Evolutionary conservation across 805 yeast species (phyloP).

Genomic region (Ogataea zsoltii): DNA sequence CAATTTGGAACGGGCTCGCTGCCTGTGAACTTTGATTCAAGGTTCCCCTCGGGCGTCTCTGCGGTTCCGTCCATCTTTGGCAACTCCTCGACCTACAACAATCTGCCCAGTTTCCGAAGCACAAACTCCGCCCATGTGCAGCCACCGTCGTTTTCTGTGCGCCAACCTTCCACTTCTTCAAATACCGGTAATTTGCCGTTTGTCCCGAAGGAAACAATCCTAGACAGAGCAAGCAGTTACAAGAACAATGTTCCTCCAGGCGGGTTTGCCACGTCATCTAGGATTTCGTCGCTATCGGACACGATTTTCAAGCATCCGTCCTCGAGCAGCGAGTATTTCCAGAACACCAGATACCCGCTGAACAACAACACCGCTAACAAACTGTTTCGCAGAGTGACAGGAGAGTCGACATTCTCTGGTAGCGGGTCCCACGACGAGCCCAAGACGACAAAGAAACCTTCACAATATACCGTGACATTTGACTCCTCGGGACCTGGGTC

Average conservation of each 20-base stretch:
- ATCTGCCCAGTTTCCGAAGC: conserved; percentile 20
- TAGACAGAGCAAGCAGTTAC: conserved; percentile 5
- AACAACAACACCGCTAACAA: conserved; percentile 6
- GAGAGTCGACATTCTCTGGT: neutral
- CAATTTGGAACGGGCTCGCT: conserved; percentile 4
- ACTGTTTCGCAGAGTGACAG: conserved; percentile 6
- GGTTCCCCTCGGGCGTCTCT: conserved; percentile 13
- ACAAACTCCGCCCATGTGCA: conserved; percentile 9
- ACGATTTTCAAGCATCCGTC: conserved; percentile 3
- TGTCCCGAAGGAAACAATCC: conserved; percentile 19
- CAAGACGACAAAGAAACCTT: conserved; percentile 1
- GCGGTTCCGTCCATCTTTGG: conserved; percentile 17
- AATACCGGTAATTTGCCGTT: conserved; percentile 17
- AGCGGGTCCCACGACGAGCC: too few species aligned
- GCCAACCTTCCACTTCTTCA: conserved; percentile 14
- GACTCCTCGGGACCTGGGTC: conserved; percentile 6
- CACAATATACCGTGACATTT: neutral
- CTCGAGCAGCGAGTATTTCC: conserved; percentile 1
- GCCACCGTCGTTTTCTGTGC: conserved; percentile 6
- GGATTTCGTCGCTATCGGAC: conserved; percentile 12
- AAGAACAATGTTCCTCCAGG: neutral
- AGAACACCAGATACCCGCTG: conserved; percentile 4
- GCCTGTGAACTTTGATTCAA: conserved; percentile 11
- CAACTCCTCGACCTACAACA: conserved; percentile 14
- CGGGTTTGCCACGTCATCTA: conserved; percentile 13